Evolutionary conservation across 495 filamentous ascomycete genomes (phyloP).

Genomic region (Podospora fimiseda): DNA sequence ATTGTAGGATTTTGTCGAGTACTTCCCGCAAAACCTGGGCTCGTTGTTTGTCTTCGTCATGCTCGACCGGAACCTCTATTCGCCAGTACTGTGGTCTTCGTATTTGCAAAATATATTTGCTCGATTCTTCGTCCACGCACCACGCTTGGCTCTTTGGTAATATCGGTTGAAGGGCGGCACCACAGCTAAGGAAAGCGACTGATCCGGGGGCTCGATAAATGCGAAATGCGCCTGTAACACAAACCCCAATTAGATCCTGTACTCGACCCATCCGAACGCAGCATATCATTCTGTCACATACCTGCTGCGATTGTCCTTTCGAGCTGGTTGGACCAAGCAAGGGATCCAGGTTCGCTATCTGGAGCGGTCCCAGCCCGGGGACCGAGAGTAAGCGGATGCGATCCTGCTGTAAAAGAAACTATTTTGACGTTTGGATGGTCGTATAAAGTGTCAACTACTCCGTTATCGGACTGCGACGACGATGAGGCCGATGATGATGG

Average conservation of each 20-base stretch:
- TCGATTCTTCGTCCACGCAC: slow-evolving; percentile 78
- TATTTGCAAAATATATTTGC: slow-evolving; percentile 75
- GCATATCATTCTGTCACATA: slow-evolving; percentile 28
- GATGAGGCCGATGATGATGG: slow-evolving; percentile 17
- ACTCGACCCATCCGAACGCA: not conserved
- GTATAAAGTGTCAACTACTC: slow-evolving; percentile 63
- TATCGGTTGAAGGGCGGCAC: slow-evolving; percentile 71
- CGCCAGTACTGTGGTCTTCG: slow-evolving; percentile 77
- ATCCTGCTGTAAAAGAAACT: slow-evolving; percentile 54
- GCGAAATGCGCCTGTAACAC: slow-evolving; percentile 56
- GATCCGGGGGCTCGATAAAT: slow-evolving; percentile 76
- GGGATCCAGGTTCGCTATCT: slow-evolving; percentile 46
- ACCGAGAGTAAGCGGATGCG: slow-evolving; percentile 30
- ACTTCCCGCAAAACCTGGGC: slow-evolving; percentile 61
- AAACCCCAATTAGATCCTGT: slow-evolving; percentile 2
- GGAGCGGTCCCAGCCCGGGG: slow-evolving; percentile 31
- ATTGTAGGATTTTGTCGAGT: slow-evolving; percentile 65
- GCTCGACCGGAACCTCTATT: slow-evolving; percentile 68
- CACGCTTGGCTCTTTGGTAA: slow-evolving; percentile 84
- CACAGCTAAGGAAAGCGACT: slow-evolving; percentile 80
- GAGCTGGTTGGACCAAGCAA: slow-evolving; percentile 67
- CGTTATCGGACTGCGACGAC: slow-evolving; percentile 21
- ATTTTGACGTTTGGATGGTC: slow-evolving; percentile 60
- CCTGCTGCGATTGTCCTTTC: slow-evolving; percentile 78
- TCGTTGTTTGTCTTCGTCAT: slow-evolving; percentile 50